Evolutionary conservation across 257 asterid species (phyloP).

Genomic region (Nicotiana otophora): DNA sequence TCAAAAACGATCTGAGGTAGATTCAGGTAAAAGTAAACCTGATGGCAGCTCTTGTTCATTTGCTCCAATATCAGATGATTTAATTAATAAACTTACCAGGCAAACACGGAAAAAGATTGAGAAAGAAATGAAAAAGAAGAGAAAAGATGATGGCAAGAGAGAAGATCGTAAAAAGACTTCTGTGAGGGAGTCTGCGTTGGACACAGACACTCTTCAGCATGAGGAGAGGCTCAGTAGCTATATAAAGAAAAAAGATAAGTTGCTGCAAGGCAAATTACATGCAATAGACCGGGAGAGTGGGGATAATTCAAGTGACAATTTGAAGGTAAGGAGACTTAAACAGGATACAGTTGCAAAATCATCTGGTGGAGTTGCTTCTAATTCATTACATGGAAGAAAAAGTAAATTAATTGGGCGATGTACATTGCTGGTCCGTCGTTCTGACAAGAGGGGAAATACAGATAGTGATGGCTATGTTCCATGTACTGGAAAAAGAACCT

Average conservation of each 20-base stretch:
- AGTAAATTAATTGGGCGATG: constrained; percentile 14
- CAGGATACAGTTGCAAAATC: neutral
- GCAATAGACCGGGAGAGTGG: neutral
- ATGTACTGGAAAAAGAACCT: constrained; percentile 16
- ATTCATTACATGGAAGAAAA: constrained; percentile 7
- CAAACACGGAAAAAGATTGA: constrained; percentile 82
- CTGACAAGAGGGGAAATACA: constrained; percentile 1
- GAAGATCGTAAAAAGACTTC: constrained; percentile 35
- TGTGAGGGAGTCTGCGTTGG: constrained; percentile 18
- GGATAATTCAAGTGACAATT: neutral
- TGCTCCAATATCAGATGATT: constrained; percentile 69
- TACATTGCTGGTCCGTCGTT: constrained; percentile 14
- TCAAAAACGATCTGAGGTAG: constrained; percentile 62
- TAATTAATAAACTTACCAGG: constrained; percentile 74
- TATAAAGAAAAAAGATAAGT: constrained; percentile 6
- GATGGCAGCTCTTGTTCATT: constrained; percentile 48
- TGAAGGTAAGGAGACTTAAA: neutral
- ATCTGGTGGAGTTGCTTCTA: neutral
- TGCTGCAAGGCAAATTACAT: neutral
- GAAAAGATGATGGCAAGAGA: constrained; percentile 35
- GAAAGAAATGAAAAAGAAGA: constrained; percentile 75
- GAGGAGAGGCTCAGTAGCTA: constrained; percentile 12
- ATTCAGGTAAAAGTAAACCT: constrained; percentile 27
- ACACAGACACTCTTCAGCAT: constrained; percentile 11
- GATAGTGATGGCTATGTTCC: constrained; percentile 13